Evolutionary conservation across 805 yeast genomes (phyloP).

Genomic region (Myxozyma lipomycoides): DNA sequence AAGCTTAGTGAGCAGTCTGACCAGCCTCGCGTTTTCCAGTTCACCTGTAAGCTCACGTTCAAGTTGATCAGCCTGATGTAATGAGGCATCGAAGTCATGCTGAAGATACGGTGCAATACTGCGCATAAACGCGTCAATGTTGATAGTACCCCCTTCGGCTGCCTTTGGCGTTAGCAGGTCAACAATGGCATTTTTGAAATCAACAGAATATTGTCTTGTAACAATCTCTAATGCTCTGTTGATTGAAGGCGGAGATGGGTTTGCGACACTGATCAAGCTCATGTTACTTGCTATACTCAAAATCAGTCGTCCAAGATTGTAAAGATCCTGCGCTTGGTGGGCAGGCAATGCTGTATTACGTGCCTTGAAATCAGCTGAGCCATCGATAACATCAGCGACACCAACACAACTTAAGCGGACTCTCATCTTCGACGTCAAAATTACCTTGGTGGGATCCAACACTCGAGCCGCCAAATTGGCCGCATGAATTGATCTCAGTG

Average conservation of each 20-base stretch:
- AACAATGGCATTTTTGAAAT: conserved; percentile 14
- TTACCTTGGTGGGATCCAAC: conserved; percentile 61
- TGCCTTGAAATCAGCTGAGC: conserved; percentile 31
- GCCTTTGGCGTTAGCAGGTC: conserved; percentile 6
- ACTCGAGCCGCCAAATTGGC: conserved; percentile 60
- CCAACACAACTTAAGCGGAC: conserved; percentile 71
- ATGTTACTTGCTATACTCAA: conserved; percentile 46
- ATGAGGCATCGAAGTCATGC: conserved; percentile 30
- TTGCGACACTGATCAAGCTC: conserved; percentile 2
- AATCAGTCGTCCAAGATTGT: conserved; percentile 56
- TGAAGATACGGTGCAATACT: conserved; percentile 31
- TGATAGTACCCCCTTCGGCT: conserved; percentile 5
- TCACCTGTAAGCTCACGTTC: conserved; percentile 54
- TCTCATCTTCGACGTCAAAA: conserved; percentile 68
- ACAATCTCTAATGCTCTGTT: conserved; percentile 14
- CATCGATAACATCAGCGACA: conserved; percentile 59
- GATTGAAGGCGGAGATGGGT: conserved; percentile 5
- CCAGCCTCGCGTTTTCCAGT: conserved; percentile 82
- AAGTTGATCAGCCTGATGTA: conserved; percentile 31
- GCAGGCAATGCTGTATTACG: conserved; percentile 29
- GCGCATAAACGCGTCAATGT: conserved; percentile 28
- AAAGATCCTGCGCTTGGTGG: conserved; percentile 54
- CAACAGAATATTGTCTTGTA: conserved; percentile 15
- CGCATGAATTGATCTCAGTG: conserved; percentile 61
- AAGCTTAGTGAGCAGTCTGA: conserved; percentile 75